Conservation (phyloP, 768 basidiomycete genomes). For the Lentinula edodes region DNA sequence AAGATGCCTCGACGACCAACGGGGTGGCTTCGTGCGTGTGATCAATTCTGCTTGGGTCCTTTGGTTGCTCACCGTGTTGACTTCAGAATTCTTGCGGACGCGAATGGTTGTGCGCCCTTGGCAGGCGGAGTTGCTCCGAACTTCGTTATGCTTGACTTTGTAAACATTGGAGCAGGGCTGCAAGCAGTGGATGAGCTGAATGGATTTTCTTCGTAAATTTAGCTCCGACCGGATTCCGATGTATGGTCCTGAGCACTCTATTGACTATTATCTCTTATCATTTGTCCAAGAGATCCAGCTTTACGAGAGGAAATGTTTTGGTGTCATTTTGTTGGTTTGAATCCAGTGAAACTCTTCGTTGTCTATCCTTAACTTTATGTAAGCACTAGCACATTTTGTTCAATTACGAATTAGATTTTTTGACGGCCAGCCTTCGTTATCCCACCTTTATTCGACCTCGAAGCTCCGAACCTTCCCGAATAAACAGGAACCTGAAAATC, state of each 20-base stretch:
- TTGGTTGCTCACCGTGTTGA: not conserved
- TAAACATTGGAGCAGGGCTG: conserved; percentile 36
- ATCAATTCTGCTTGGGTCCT: not conserved
- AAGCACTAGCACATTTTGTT: too few species aligned
- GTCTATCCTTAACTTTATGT: too few species aligned
- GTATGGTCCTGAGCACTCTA: not conserved
- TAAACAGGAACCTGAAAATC: not conserved
- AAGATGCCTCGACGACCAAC: conserved; percentile 18
- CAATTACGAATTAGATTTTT: too few species aligned
- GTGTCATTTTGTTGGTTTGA: too few species aligned
- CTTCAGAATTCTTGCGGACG: conserved; percentile 30
- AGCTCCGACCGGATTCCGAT: not conserved
- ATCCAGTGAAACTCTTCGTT: too few species aligned
- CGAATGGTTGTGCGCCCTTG: conserved; percentile 35
- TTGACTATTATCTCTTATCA: too few species aligned
- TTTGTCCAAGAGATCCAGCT: too few species aligned
- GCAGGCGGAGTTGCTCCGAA: conserved; percentile 34
- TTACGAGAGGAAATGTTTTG: too few species aligned
- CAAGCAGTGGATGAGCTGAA: conserved; percentile 35
- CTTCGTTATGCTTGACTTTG: conserved; percentile 45
- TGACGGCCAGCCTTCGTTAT: too few species aligned
- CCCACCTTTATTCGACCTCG: too few species aligned
- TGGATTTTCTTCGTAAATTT: conserved; percentile 16
- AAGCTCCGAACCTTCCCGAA: not conserved
- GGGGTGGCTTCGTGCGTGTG: conserved; percentile 19